Percentiles rank a stretch among this genome's conserved stretches.
Evolutionary conservation across 164 flowering plant genomes (phyloP).

Genomic region (Nelumbo lutea): DNA sequence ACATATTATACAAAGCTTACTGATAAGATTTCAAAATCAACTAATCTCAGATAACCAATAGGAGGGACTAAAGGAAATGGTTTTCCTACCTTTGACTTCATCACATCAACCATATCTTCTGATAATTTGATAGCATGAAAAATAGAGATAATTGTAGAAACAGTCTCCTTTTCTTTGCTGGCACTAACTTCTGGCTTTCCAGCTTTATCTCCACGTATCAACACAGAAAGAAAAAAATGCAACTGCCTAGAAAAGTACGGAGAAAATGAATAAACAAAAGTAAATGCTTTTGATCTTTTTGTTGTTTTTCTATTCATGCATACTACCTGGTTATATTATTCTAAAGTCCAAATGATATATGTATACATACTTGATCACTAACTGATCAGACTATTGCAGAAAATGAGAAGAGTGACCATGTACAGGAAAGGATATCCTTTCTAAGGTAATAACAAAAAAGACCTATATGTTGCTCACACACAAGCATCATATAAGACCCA

Average conservation of each 20-base stretch:
- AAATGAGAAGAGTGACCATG: no score
- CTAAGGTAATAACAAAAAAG: no score
- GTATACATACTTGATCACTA: background rate
- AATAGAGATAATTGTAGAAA: conserved; percentile 44
- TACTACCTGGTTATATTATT: conserved; percentile 1
- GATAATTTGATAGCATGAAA: conserved; percentile 58
- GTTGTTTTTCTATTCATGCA: background rate
- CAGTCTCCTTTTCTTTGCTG: conserved; percentile 45
- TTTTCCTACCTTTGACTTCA: conserved; percentile 62
- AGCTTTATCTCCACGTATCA: conserved; percentile 69
- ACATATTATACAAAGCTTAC: no score
- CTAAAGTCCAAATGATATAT: no score
- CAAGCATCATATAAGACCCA: no score
- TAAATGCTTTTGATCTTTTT: background rate
- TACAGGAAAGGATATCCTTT: no score
- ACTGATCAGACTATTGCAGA: no score
- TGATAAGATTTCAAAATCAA: conserved; percentile 8
- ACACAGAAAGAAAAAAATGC: conserved; percentile 56
- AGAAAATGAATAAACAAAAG: background rate
- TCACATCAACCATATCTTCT: conserved; percentile 60
- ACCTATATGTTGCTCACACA: no score
- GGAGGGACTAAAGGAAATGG: conserved; percentile 2
- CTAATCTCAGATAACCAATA: conserved; percentile 8
- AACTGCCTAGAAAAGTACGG: conserved; percentile 49
- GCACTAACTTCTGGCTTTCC: conserved; percentile 39